Conservation (phyloP, 202 grass and related monocot species). For the Zizania palustris region DNA sequence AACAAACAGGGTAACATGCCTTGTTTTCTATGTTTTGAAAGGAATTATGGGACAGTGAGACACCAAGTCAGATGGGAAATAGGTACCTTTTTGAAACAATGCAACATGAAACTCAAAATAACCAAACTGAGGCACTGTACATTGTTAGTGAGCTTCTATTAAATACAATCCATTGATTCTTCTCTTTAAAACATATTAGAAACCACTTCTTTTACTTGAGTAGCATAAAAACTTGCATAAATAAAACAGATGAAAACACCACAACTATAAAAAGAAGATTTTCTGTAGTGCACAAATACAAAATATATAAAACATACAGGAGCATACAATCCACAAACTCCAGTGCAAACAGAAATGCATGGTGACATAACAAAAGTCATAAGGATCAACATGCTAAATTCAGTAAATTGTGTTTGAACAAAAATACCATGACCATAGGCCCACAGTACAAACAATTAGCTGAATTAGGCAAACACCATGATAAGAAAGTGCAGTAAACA, state of each 20-base stretch:
- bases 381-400: background rate
- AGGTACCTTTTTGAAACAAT: slow-evolving; percentile 19
- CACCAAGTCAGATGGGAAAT: background rate
- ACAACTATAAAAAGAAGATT: background rate
- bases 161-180: background rate
- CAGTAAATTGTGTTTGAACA: background rate
- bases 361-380: slow-evolving; percentile 4
- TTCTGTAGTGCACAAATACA: background rate
- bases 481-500: slow-evolving; percentile 2
- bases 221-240: slow-evolving; percentile 2
- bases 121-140: background rate
- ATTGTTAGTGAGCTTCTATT: background rate
- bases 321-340: background rate
- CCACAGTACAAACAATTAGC: slow-evolving; percentile 10
- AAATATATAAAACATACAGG: slow-evolving; percentile 25
- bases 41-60: slow-evolving; percentile 28
- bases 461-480: slow-evolving; percentile 8
- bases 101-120: background rate
- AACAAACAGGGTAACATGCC: slow-evolving; percentile 8
- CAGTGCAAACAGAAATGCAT: slow-evolving; percentile 19
- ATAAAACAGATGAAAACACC: background rate
- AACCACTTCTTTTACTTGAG: too few species aligned
- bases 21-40: slow-evolving; percentile 25
- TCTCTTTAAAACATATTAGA: too few species aligned
- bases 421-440: background rate